A percentile compares a stretch with the other conserved stretches of the same genome.
These are phyloP conservation scores for Dioszegia hungarica DNA, from an alignment of 768 basidiomycete genomes.

Conservation along the genomic window DNA sequence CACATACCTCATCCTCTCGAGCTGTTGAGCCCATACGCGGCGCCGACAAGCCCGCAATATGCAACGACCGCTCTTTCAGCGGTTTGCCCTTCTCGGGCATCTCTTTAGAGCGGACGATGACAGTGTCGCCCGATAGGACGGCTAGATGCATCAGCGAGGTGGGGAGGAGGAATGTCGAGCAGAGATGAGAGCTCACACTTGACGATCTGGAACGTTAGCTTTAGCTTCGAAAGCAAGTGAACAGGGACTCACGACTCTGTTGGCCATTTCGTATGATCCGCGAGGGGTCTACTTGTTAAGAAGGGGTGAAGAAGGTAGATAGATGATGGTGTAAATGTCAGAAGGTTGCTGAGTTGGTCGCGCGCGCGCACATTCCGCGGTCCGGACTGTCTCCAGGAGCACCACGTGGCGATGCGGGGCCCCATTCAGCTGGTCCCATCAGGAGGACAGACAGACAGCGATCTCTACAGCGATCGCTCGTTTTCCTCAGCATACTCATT, in stretches of 20 bases:
- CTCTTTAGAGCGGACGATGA: slow-evolving; percentile 65
- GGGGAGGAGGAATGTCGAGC: neutral
- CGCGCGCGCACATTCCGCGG: too few relatives aligned
- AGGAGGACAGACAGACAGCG: too few relatives aligned
- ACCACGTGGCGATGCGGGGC: too few relatives aligned
- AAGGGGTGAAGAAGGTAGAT: neutral
- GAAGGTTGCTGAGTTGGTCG: too few relatives aligned
- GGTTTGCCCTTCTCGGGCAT: slow-evolving; percentile 73
- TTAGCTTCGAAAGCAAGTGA: neutral
- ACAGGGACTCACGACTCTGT: slow-evolving; percentile 33
- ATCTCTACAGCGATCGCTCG: too few relatives aligned
- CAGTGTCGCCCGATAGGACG: slow-evolving; percentile 83
- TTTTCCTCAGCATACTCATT: too few relatives aligned
- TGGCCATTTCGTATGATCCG: slow-evolving; percentile 36
- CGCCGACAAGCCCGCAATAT: slow-evolving; percentile 79
- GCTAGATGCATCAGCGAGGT: slow-evolving; percentile 54
- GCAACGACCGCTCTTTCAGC: slow-evolving; percentile 88
- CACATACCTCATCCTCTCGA: slow-evolving; percentile 77
- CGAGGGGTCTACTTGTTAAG: neutral
- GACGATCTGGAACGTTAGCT: slow-evolving; percentile 30
- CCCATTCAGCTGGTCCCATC: too few relatives aligned
- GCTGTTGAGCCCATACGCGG: slow-evolving; percentile 77
- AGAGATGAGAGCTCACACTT: slow-evolving; percentile 27
- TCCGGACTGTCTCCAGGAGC: too few relatives aligned
- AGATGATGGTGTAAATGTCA: neutral